phyloP scores from a whole-genome alignment of 257 asterid species.

The Ilex aquifolium region DNA sequence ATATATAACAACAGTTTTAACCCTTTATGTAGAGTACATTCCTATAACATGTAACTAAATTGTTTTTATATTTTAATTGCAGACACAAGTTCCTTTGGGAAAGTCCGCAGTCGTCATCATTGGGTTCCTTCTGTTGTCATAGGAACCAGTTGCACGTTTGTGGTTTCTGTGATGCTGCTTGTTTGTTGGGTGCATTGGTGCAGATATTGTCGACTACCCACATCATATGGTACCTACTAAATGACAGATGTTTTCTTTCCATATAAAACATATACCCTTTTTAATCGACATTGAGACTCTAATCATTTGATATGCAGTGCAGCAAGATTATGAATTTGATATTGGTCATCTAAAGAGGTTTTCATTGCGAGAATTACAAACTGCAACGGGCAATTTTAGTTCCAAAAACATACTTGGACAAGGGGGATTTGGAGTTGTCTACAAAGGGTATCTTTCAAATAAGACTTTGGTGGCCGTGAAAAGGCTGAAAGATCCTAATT shows the following conservation, averaged over 20 bases:
- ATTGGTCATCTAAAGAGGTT: constrained; percentile 66
- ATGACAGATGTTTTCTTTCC: constrained; percentile 2
- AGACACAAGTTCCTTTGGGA: constrained; percentile 45
- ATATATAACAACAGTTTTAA: not conserved
- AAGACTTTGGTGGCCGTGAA: constrained; percentile 72
- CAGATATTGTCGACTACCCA: constrained; percentile 46
- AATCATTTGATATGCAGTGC: constrained; percentile 42
- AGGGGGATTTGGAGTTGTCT: constrained; percentile 94
- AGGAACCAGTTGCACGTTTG: constrained; percentile 56
- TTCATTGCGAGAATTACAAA: constrained; percentile 71
- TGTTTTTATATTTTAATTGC: constrained; percentile 17
- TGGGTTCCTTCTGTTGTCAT: constrained; percentile 38
- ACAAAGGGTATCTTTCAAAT: constrained; percentile 71
- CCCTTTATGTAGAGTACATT: not conserved
- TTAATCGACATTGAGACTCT: constrained; percentile 8
- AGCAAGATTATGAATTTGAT: constrained; percentile 66
- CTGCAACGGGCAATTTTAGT: constrained; percentile 77
- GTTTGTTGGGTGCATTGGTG: constrained; percentile 66
- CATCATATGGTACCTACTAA: constrained; percentile 54
- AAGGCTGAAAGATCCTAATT: constrained; percentile 71
- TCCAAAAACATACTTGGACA: constrained; percentile 74
- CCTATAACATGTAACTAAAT: constrained; percentile 2
- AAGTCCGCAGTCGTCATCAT: constrained; percentile 41
- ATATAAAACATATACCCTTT: not conserved
- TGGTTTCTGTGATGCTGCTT: constrained; percentile 43